Evolutionary conservation across 2,329 filamentous ascomycete genomes (phyloP).

Genomic region (Ciborinia camelliae): DNA sequence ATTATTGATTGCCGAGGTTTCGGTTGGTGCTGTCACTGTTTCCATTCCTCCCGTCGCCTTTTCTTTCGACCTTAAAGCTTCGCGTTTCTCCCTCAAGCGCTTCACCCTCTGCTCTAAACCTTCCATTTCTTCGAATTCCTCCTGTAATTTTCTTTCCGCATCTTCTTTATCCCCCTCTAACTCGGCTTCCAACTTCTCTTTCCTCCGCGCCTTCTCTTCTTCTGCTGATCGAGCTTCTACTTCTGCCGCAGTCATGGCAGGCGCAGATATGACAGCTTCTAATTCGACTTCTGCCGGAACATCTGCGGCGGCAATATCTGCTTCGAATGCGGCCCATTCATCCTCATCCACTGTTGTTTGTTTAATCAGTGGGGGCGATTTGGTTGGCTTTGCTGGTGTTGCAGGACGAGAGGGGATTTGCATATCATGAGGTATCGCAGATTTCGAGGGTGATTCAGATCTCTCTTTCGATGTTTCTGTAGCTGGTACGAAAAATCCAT

Average conservation of each 20-base stretch:
- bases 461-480: not conserved
- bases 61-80: conserved; percentile 54
- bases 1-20: not conserved
- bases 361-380: conserved; percentile 42
- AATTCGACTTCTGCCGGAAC: conserved; percentile 33
- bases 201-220: conserved; percentile 48
- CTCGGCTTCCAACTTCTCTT: conserved; percentile 51
- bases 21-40: not conserved
- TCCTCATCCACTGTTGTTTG: conserved; percentile 60
- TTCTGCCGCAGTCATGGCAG: conserved; percentile 63
- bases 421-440: conserved; percentile 44
- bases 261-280: conserved; percentile 64
- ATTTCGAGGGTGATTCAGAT: conserved; percentile 12
- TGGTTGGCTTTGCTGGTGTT: conserved; percentile 48
- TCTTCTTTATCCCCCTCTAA: conserved; percentile 71
- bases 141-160: conserved; percentile 66
- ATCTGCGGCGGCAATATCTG: conserved; percentile 61
- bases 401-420: conserved; percentile 62
- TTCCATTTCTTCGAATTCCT: conserved; percentile 81
- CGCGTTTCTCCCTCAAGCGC: conserved; percentile 65
- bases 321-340: conserved; percentile 85
- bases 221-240: conserved; percentile 52
- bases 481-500: conserved; percentile 37
- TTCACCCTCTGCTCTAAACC: conserved; percentile 69
- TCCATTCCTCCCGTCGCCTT: not conserved